Percentiles rank a stretch among this genome's conserved stretches.
phyloP scores from a whole-genome alignment of 768 basidiomycete genomes.

The Crassisporium funariophilum region DNA sequence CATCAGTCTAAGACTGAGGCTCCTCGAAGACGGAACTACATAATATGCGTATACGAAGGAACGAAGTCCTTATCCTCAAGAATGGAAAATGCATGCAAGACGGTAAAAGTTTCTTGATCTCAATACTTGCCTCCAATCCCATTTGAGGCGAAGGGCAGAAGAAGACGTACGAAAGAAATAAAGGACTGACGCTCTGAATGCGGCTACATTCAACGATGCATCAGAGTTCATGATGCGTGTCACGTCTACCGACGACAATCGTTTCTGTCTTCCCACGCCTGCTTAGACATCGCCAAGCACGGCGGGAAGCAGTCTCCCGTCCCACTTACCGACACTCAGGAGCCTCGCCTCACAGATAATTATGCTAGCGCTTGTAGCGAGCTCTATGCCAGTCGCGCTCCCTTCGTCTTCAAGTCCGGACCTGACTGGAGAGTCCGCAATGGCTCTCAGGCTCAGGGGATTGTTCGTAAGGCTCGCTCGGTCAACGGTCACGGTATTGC shows the following conservation, averaged over 20 bases:
- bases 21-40: no score
- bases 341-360: background rate
- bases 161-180: no score
- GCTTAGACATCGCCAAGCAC: background rate
- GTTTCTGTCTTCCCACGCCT: no score
- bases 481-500: conserved; percentile 29
- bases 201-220: no score
- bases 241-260: no score
- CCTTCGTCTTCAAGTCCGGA: conserved; percentile 29
- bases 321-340: background rate
- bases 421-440: conserved; percentile 24
- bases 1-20: background rate
- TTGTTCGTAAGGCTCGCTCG: conserved; percentile 26
- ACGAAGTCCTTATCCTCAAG: background rate
- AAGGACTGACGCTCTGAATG: no score
- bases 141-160: background rate
- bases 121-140: no score
- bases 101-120: background rate
- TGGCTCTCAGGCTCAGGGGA: conserved; percentile 12
- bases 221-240: no score
- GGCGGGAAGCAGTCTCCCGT: background rate
- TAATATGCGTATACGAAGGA: no score
- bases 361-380: conserved; percentile 23
- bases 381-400: conserved; percentile 27
- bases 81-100: background rate